A percentile compares a stretch with the other conserved stretches of the same genome.
Evolutionary conservation across 75 land plant species (phyloP).

Genomic region (Picea sitchensis): DNA sequence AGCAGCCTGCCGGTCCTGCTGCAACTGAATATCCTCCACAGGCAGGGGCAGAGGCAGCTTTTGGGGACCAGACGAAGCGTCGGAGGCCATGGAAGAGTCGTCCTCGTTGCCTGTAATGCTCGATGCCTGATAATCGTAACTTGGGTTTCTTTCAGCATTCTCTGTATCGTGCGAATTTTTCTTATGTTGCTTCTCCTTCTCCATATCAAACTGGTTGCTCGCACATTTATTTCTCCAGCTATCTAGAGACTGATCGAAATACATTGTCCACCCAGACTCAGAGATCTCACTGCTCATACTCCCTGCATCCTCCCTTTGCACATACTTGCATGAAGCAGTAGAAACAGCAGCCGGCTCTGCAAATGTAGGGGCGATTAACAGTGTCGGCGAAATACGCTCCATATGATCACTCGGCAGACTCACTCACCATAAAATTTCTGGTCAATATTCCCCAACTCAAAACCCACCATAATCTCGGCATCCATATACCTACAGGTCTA

Average conservation of each 20-base stretch:
- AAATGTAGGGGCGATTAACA: neutral
- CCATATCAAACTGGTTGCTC: neutral
- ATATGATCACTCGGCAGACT: too few species aligned
- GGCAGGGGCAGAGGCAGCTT: neutral
- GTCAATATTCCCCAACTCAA: too few species aligned
- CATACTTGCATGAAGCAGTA: too few species aligned
- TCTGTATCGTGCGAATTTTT: too few species aligned
- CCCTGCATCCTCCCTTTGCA: neutral
- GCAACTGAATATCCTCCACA: neutral
- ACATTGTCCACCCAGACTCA: slow-evolving; percentile 9
- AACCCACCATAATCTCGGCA: too few species aligned
- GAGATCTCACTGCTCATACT: neutral
- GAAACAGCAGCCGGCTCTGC: neutral
- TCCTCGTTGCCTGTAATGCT: neutral
- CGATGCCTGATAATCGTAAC: neutral
- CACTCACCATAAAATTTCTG: too few species aligned
- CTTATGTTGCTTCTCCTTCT: neutral
- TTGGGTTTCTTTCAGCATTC: neutral
- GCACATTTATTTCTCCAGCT: neutral
- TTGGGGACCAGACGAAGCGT: neutral
- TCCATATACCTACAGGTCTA: too few species aligned
- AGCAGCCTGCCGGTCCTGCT: too few species aligned
- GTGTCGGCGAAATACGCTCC: too few species aligned
- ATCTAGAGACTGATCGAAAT: neutral
- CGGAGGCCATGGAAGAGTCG: slow-evolving; percentile 2